These are phyloP conservation scores for Chalara sp. DNA, from an alignment of 2,329 filamentous ascomycete genomes.

Conservation along the genomic window DNA sequence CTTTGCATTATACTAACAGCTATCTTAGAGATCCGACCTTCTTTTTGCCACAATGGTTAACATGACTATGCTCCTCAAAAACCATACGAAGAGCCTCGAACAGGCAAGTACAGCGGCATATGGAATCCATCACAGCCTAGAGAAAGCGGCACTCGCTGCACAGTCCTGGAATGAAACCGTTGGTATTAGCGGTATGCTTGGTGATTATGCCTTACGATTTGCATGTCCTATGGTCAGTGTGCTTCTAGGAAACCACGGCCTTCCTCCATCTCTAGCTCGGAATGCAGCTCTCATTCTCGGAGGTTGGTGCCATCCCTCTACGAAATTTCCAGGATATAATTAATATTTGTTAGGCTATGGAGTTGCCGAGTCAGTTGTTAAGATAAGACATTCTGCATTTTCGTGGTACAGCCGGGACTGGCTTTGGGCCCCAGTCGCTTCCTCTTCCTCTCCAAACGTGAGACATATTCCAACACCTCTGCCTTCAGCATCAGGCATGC, in stretches of 20 bases:
- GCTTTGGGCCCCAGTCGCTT: neutral
- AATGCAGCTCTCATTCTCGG: constrained; percentile 15
- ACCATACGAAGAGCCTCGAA: constrained; percentile 18
- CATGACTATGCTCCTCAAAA: constrained; percentile 18
- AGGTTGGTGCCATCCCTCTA: constrained; percentile 9
- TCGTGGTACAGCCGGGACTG: neutral
- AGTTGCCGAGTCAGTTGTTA: neutral
- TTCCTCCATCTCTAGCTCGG: constrained; percentile 15
- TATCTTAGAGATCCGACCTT: constrained; percentile 15
- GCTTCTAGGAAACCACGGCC: constrained; percentile 18
- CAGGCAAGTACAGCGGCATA: constrained; percentile 15
- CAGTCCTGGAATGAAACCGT: constrained; percentile 13
- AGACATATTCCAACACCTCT: too few relatives aligned
- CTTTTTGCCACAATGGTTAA: constrained; percentile 15
- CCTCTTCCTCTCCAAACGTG: too few relatives aligned
- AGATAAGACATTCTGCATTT: neutral
- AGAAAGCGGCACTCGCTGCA: constrained; percentile 15
- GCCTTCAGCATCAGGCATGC: too few relatives aligned
- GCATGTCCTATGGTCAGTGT: constrained; percentile 11
- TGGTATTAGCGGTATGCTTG: constrained; percentile 5
- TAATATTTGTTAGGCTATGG: neutral
- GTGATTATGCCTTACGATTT: constrained; percentile 15
- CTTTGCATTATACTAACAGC: constrained; percentile 1
- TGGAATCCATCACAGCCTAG: constrained; percentile 18
- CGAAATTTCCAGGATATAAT: neutral